Evolutionary conservation across 2,329 filamentous ascomycete genomes (phyloP), one percentile per base, ranked within the genome.

Genomic region (Alternaria sp.): DNA sequence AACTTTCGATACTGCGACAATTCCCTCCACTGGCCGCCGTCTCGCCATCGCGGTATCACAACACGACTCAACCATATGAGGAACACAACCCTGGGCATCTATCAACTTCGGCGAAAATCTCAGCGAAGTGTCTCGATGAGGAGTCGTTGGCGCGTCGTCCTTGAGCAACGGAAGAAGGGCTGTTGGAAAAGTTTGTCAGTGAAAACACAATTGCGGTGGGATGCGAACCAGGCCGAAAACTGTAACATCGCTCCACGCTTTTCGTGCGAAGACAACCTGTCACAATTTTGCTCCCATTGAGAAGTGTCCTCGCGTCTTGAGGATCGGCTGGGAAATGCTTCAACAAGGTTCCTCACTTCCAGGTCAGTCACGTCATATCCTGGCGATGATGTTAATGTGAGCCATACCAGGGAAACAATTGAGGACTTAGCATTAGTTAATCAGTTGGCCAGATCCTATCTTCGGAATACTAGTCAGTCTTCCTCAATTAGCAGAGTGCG

Each of bases 41-140:
- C 15, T 36, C 7, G 32, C 32, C 32, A 36, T 36, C 15, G 15
- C 32, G 32, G 15, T n/a, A 4, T 36, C 32, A 36, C 7, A 8
- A 36, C 32, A 36, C 8, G 15, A 36, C 32, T n/a, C 32, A 36
- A 36, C 32, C 32, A 36, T n/a, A n/a, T 36, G 32, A n/a, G 32
- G 7, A 9, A n/a, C 13, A 36, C 32, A 0, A 7, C 1, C 32
- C 1, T 7, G 7, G 15, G 15, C 0, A n/a, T 36, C 1, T 0
- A 36, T 4, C 13, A 2, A 36, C 13, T 1, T 36, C 4, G 4
- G 13, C 13, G 13, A 36, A 3, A 2, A 4, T 6, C 30, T 4
- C 13, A 12, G 13, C 30, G 7, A 36, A 8, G 30, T 3, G 3
- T n/a, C 7, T n/a, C 15, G 32, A 36, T 4, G 3, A 36, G 6